Conservation (phyloP, 169 alveolate genomes). For the Cryptosporidium tyzzeri region DNA sequence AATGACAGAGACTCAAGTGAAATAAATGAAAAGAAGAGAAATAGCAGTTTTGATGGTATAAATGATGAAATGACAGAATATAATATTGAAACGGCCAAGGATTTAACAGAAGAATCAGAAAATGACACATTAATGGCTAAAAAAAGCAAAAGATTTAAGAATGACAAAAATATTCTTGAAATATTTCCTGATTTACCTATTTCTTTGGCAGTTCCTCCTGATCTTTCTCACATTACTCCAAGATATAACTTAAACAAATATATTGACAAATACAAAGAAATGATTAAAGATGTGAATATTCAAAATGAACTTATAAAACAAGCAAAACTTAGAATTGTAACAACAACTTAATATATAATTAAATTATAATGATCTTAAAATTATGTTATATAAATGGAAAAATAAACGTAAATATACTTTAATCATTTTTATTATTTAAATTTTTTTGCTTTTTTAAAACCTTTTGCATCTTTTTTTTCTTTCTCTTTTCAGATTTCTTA, state of each 20-base stretch:
- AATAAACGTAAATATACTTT: not conserved
- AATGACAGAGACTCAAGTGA: slow-evolving; percentile 7
- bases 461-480: slow-evolving; percentile 27
- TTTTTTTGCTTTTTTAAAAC: not conserved
- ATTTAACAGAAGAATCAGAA: slow-evolving; percentile 9
- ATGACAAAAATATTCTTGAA: not conserved
- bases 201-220: slow-evolving; percentile 27
- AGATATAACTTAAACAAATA: slow-evolving; percentile 30
- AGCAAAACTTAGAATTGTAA: slow-evolving; percentile 59
- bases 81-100: not conserved
- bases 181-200: slow-evolving; percentile 28
- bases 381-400: not conserved
- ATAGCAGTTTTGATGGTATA: slow-evolving; percentile 26
- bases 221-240: slow-evolving; percentile 41
- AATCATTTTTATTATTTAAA: not conserved
- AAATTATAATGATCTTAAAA: not conserved
- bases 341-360: slow-evolving; percentile 21
- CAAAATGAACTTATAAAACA: slow-evolving; percentile 48
- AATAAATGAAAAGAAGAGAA: slow-evolving; percentile 21
- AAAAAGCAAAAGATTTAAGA: not conserved
- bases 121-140: not conserved
- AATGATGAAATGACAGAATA: slow-evolving; percentile 9
- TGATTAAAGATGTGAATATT: slow-evolving; percentile 19
- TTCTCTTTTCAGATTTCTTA: slow-evolving; percentile 53
- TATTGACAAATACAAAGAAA: slow-evolving; percentile 45